A percentile compares a stretch with the other conserved stretches of the same genome.
phyloP scores from a whole-genome alignment of 1,139 yeast species.

The Yamadazyma dendronema region DNA sequence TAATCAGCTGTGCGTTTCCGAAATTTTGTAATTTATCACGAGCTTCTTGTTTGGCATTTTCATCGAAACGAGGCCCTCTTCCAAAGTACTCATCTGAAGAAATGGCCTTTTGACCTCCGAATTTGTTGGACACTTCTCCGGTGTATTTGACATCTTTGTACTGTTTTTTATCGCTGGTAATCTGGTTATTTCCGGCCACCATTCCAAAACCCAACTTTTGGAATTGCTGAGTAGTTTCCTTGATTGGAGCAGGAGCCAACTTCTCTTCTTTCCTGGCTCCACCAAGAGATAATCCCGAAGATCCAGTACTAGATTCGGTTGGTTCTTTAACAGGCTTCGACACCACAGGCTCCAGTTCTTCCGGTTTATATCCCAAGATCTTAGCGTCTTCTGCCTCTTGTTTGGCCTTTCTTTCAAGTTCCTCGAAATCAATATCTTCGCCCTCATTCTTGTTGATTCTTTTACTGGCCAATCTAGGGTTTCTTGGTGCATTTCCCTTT shows the following conservation, averaged over 20 bases:
- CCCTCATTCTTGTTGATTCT: constrained; percentile 43
- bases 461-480: constrained; percentile 56
- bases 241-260: constrained; percentile 37
- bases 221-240: constrained; percentile 65
- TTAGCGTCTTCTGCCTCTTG: constrained; percentile 76
- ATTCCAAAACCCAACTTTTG: constrained; percentile 86
- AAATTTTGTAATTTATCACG: constrained; percentile 72
- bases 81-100: constrained; percentile 95
- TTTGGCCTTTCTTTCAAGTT: constrained; percentile 82
- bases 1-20: constrained; percentile 84
- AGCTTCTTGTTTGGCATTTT: constrained; percentile 77
- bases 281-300: constrained; percentile 10
- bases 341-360: constrained; percentile 22
- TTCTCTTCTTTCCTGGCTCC: constrained; percentile 14
- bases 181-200: constrained; percentile 48
- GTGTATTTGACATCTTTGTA: constrained; percentile 57
- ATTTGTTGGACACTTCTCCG: constrained; percentile 73
- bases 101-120: constrained; percentile 87
- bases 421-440: constrained; percentile 85
- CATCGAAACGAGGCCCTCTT: constrained; percentile 77
- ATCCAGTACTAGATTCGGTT: constrained; percentile 3
- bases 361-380: constrained; percentile 70
- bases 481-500: constrained; percentile 49
- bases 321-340: constrained; percentile 4
- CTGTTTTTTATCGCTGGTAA: constrained; percentile 32